phyloP scores from a whole-genome alignment of 495 filamentous ascomycete genomes.

The Sporormia fimetaria region DNA sequence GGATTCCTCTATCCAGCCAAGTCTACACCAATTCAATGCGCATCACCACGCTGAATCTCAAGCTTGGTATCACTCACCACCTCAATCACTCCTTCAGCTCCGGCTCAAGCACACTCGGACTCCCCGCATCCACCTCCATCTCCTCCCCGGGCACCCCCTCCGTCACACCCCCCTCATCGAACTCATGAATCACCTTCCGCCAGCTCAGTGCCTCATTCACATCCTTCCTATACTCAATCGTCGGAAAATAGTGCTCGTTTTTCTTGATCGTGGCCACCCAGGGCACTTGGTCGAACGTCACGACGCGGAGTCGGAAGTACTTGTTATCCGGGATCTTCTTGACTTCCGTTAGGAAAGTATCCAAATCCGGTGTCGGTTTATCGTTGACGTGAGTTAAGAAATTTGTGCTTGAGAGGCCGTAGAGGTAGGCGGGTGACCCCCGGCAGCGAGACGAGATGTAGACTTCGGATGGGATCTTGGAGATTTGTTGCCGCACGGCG shows the following conservation, averaged over 20 bases:
- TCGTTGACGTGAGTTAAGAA: conserved; percentile 96
- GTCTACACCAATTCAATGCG: too few relatives aligned
- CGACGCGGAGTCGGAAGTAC: conserved; percentile 87
- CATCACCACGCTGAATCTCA: too few relatives aligned
- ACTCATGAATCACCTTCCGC: conserved; percentile 26
- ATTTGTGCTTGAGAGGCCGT: conserved; percentile 87
- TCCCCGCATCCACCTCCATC: conserved; percentile 9
- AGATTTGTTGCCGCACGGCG: conserved; percentile 93
- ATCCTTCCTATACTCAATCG: conserved; percentile 36
- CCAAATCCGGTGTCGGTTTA: conserved; percentile 65
- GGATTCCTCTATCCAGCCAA: too few relatives aligned
- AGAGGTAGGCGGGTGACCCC: conserved; percentile 64
- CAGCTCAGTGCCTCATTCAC: conserved; percentile 22
- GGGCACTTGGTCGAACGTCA: conserved; percentile 95
- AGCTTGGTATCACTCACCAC: too few relatives aligned
- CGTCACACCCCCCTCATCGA: conserved; percentile 18
- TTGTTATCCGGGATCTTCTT: conserved; percentile 88
- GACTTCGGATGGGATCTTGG: conserved; percentile 90
- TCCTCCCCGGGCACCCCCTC: conserved; percentile 16
- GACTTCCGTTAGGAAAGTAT: conserved; percentile 65
- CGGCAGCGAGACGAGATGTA: conserved; percentile 65
- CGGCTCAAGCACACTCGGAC: too few relatives aligned
- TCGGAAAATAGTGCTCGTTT: conserved; percentile 81
- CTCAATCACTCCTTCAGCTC: too few relatives aligned
- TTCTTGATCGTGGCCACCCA: conserved; percentile 99